Evolutionary conservation across 176 grass and related monocot species (phyloP).

Genomic region (Elaeis guineensis): DNA sequence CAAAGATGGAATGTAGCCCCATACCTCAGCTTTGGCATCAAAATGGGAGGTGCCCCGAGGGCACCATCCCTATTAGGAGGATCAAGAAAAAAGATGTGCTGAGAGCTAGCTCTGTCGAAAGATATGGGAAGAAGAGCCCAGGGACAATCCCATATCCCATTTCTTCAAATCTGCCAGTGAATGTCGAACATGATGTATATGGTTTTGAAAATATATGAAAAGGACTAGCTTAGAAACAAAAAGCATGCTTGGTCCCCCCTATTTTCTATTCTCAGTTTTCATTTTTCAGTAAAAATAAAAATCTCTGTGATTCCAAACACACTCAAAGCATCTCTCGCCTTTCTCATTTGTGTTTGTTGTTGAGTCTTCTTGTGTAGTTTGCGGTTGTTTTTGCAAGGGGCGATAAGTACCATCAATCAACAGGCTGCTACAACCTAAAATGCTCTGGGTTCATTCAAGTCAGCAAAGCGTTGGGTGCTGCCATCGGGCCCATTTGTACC

Average conservation of each 20-base stretch:
- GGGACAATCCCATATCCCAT: not conserved
- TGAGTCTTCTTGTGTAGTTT: not conserved
- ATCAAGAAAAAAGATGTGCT: constrained; percentile 3
- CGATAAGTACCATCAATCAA: too few relatives aligned
- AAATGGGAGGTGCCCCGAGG: too few relatives aligned
- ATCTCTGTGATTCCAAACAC: too few relatives aligned
- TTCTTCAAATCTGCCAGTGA: not conserved
- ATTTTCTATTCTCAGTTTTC: too few relatives aligned
- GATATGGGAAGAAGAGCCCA: constrained; percentile 8
- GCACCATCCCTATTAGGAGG: too few relatives aligned
- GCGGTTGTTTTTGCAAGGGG: constrained; percentile 3
- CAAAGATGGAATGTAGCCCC: too few relatives aligned
- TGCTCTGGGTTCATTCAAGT: constrained; percentile 14
- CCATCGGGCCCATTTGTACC: constrained; percentile 1
- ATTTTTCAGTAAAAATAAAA: too few relatives aligned
- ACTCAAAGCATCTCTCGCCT: not conserved
- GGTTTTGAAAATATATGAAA: too few relatives aligned
- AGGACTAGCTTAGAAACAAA: too few relatives aligned
- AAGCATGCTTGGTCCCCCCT: too few relatives aligned
- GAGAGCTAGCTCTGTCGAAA: not conserved
- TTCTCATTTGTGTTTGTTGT: not conserved
- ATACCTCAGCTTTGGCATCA: too few relatives aligned
- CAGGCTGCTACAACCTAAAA: constrained; percentile 9
- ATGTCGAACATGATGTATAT: constrained; percentile 6
- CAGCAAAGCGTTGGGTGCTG: constrained; percentile 1